A percentile compares a stretch with the other conserved stretches of the same genome.
Evolutionary conservation across 2,329 filamentous ascomycete genomes (phyloP).

Genomic region (Colletotrichum karsti): DNA sequence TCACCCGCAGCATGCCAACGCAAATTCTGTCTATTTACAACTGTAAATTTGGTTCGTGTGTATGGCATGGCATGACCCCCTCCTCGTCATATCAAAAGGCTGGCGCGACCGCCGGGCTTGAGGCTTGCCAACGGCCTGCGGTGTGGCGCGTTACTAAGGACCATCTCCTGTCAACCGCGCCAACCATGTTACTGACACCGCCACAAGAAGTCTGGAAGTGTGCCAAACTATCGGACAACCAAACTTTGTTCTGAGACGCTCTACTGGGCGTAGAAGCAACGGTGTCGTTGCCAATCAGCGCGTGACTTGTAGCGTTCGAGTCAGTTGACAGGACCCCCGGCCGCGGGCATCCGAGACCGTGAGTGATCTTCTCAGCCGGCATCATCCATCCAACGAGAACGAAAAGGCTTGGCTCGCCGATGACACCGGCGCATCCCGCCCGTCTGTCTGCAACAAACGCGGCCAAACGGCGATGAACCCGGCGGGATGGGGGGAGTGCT

Average conservation of each 20-base stretch:
- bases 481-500: neutral
- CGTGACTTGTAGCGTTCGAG: neutral
- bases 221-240: constrained; percentile 3
- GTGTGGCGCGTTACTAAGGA: constrained; percentile 22
- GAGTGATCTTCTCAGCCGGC: neutral
- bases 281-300: constrained; percentile 2
- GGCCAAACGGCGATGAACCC: constrained; percentile 14
- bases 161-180: constrained; percentile 11
- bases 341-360: constrained; percentile 10
- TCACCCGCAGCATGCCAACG: neutral
- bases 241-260: constrained; percentile 2
- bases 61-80: neutral
- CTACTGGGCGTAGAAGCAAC: neutral
- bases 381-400: neutral
- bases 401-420: neutral
- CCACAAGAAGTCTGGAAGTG: neutral
- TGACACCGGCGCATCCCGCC: constrained; percentile 9
- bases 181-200: constrained; percentile 3
- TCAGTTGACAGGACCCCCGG: neutral
- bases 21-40: neutral
- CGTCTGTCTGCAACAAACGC: neutral
- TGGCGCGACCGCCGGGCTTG: neutral
- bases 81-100: neutral
- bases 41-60: neutral
- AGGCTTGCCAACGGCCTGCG: constrained; percentile 12